Percentiles rank a stretch among this genome's conserved stretches.
phyloP scores from a whole-genome alignment of 2,329 filamentous ascomycete species.

The Tolypocladium tundrense region DNA sequence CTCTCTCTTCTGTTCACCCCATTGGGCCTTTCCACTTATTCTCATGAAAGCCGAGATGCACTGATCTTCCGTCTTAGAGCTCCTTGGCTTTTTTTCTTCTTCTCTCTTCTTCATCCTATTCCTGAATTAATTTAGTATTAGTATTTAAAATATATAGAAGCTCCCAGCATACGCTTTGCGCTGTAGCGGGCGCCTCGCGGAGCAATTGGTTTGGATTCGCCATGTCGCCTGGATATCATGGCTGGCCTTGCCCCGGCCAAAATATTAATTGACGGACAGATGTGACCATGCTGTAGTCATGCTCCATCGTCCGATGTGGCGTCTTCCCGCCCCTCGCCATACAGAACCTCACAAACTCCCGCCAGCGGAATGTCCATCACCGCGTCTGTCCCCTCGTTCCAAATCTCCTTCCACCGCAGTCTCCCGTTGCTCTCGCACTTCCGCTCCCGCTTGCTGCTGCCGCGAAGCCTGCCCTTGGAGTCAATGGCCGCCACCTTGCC shows the following conservation, averaged over 20 bases:
- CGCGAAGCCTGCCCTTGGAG: conserved; percentile 45
- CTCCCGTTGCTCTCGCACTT: conserved; percentile 24
- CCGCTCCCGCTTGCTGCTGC: conserved; percentile 24
- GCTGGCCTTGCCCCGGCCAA: background rate
- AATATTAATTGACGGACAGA: background rate
- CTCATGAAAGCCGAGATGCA: background rate
- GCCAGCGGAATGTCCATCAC: conserved; percentile 95
- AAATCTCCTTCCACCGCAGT: conserved; percentile 68
- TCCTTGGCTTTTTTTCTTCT: too few species aligned
- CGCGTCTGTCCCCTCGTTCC: conserved; percentile 89
- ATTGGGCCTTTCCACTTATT: background rate
- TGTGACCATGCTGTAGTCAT: background rate
- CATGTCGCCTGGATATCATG: background rate
- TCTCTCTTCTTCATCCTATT: too few species aligned
- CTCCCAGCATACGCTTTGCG: too few species aligned
- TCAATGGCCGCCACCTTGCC: conserved; percentile 80
- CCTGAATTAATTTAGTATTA: background rate
- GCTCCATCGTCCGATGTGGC: conserved; percentile 11
- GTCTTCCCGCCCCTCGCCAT: conserved; percentile 48
- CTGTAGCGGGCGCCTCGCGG: background rate
- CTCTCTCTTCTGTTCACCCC: background rate
- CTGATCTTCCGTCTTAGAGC: background rate
- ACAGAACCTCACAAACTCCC: conserved; percentile 89
- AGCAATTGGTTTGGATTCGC: background rate
- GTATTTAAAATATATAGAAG: background rate